Base-by-base conservation (phyloP, 306 rosid species). In the Luffa acutangula region DNA sequence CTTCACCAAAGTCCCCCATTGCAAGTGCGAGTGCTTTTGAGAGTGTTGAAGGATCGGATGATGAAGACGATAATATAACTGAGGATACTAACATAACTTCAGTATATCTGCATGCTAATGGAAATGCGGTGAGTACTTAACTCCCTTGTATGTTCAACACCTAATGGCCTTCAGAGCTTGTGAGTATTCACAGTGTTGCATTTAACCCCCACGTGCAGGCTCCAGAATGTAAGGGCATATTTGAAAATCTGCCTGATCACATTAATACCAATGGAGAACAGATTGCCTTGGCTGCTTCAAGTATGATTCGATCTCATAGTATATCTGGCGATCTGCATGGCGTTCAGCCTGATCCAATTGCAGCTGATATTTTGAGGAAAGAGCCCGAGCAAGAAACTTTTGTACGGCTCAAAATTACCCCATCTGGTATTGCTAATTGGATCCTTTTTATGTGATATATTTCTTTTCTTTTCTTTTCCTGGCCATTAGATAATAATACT, bases 281-380 rank as follows among this genome's bases (percentile, higher is more conserved):
- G 84, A 79, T 90, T 41, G 78, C 94, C 60, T 82, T 91, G 37
- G 67, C 91, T 77, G 79, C 96, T 82, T 79, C 99, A 78, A 91
- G 90, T 86, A 91, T 96, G 98, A 93, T 89, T 83, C 90, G 91
- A 77, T 96, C 99, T 74, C 97, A 91, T 84, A 91, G 98, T 84
- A 86, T 93, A 80, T 91, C 99, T 63, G 99, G 98, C 80, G 99
- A 96, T 52, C 90, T 96, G 79, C 97, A 96, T 76, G 98, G 99
- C 14, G 96, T 91, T 79, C 99, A 91, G 84, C 97, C 99, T 49
- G 97, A 93, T 56, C 99, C 99, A 79, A 89, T 96, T 79, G 93
- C 98, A 14, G 99, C 99, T 88, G 99, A 96, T 89, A 93, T 96
- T 85, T 81, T 96, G 72, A 91, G 99, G 96, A 96, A 93, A 87